Evolutionary conservation across 108 stramenopile species (phyloP).

Genomic region (Seminavis robusta): DNA sequence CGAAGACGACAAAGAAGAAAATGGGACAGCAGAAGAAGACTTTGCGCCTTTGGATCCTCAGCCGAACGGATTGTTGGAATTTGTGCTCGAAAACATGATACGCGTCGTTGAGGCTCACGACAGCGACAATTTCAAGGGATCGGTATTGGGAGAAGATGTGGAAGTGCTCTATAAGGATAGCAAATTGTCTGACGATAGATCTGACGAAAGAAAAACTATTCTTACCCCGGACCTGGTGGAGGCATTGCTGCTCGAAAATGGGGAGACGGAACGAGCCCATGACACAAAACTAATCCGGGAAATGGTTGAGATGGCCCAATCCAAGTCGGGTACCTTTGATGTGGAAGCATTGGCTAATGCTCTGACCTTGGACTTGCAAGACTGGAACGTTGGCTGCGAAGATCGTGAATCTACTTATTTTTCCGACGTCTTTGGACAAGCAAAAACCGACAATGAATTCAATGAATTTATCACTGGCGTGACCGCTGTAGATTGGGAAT

Average conservation of each 20-base stretch:
- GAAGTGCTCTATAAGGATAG: neutral
- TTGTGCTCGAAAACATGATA: slow-evolving; percentile 7
- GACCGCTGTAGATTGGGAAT: no score
- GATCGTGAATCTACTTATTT: slow-evolving; percentile 16
- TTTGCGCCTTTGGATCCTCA: neutral
- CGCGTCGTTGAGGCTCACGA: no score
- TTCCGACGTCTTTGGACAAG: slow-evolving; percentile 28
- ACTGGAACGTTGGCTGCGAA: slow-evolving; percentile 29
- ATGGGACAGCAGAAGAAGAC: neutral
- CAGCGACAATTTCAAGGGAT: neutral
- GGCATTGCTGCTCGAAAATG: slow-evolving; percentile 1
- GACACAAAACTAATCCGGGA: neutral
- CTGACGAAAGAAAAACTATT: slow-evolving; percentile 20
- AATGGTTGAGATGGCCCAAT: slow-evolving; percentile 11
- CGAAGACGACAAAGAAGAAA: neutral
- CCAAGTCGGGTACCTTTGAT: slow-evolving; percentile 4
- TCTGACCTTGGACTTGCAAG: slow-evolving; percentile 1
- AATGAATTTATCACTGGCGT: no score
- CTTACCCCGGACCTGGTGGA: slow-evolving; percentile 9
- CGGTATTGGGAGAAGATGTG: neutral
- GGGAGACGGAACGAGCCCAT: slow-evolving; percentile 6
- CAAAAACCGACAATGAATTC: no score
- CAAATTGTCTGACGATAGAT: slow-evolving; percentile 20
- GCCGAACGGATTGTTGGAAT: slow-evolving; percentile 15
- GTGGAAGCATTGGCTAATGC: slow-evolving; percentile 4